Conservation (phyloP, 2,329 filamentous ascomycete genomes). For the Botryotinia calthae region DNA sequence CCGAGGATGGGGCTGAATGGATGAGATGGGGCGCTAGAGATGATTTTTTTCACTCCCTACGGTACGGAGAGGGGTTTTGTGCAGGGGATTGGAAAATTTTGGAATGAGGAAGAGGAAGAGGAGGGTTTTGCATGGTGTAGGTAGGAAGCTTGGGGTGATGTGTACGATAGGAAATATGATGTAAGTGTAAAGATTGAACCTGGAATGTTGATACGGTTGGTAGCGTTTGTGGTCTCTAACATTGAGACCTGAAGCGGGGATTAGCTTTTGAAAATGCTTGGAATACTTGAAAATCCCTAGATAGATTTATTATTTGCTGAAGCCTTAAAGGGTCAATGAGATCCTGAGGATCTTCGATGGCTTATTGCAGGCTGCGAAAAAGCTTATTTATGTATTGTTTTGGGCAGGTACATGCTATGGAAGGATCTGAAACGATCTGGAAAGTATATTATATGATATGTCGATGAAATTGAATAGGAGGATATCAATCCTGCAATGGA, state of each 20-base stretch:
- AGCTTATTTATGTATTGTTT: not conserved
- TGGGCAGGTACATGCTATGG: not conserved
- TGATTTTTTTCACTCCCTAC: not conserved
- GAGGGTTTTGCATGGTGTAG: not conserved
- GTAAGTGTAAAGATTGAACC: not conserved
- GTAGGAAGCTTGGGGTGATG: not conserved
- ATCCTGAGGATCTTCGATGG: not conserved
- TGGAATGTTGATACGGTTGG: not conserved
- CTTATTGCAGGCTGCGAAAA: not conserved
- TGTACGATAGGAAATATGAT: not conserved
- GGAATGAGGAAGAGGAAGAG: too few species aligned
- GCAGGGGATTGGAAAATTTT: not conserved
- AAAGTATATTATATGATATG: not conserved
- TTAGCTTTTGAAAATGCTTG: not conserved
- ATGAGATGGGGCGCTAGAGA: not conserved
- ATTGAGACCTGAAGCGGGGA: not conserved
- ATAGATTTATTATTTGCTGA: not conserved
- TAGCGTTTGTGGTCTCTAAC: not conserved
- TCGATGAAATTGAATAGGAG: not conserved
- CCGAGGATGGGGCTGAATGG: not conserved
- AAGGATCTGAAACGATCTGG: constrained; percentile 5
- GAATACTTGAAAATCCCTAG: not conserved
- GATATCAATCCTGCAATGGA: not conserved
- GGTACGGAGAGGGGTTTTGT: not conserved
- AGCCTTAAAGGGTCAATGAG: not conserved